Conservation (phyloP, 140 eudicot species). For the Cichorium intybus region DNA sequence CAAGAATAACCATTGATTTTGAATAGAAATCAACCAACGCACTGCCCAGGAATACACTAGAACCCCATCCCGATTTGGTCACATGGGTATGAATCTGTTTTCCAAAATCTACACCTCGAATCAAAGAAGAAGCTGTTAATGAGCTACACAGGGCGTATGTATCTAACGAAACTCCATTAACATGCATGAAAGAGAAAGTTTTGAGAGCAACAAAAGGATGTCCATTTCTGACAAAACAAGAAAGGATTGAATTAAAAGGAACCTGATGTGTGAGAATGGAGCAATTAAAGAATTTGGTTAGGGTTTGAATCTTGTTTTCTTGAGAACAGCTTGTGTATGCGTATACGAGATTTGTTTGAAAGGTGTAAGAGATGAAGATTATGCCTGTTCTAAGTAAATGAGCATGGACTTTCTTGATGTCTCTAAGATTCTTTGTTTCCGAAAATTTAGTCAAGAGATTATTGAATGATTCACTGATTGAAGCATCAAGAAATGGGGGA, state of each 20-base stretch:
- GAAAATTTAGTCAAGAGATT: constrained; percentile 39
- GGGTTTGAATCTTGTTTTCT: constrained; percentile 29
- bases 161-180: constrained; percentile 47
- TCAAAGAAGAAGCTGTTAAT: constrained; percentile 48
- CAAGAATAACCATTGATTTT: constrained; percentile 32
- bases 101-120: constrained; percentile 38
- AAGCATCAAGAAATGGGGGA: constrained; percentile 10
- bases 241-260: constrained; percentile 58
- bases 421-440: constrained; percentile 40
- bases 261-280: constrained; percentile 44
- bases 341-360: constrained; percentile 54
- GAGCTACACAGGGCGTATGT: constrained; percentile 73
- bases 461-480: constrained; percentile 31
- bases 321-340: constrained; percentile 42
- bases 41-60: constrained; percentile 81
- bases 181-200: constrained; percentile 67
- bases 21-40: constrained; percentile 67
- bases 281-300: constrained; percentile 55
- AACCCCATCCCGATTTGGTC: constrained; percentile 65
- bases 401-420: constrained; percentile 50
- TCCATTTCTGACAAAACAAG: constrained; percentile 60
- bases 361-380: constrained; percentile 46
- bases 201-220: constrained; percentile 47
- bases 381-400: constrained; percentile 54
- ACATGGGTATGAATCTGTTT: constrained; percentile 56